These are phyloP conservation scores for Picea sitchensis DNA, from an alignment of 75 land plant species.

Conservation along the genomic window DNA sequence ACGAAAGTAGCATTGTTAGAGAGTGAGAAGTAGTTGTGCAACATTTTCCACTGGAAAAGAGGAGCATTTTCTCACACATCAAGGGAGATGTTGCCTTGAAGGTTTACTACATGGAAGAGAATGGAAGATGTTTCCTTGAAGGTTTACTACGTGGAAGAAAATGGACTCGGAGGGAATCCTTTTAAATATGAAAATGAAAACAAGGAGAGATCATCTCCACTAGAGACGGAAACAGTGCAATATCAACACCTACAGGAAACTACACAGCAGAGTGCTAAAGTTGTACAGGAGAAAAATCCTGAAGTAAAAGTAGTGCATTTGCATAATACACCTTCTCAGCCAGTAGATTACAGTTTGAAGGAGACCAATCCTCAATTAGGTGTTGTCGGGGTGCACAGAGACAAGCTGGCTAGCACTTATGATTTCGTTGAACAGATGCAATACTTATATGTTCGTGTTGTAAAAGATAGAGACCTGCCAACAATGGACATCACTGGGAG, in stretches of 20 bases:
- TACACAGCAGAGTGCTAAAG: too few species aligned
- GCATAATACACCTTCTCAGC: background rate
- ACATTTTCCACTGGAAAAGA: conserved; percentile 12
- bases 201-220: too few species aligned
- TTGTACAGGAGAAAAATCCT: too few species aligned
- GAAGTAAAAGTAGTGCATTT: too few species aligned
- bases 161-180: background rate
- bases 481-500: conserved; percentile 20
- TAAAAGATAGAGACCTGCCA: conserved; percentile 16
- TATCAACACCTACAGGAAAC: too few species aligned
- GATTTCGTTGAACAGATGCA: conserved; percentile 32
- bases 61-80: conserved; percentile 9
- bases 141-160: conserved; percentile 10
- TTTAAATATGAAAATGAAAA: too few species aligned
- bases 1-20: conserved; percentile 8
- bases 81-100: conserved; percentile 21
- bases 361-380: conserved; percentile 19
- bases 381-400: too few species aligned
- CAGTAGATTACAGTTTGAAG: conserved; percentile 19
- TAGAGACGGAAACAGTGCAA: too few species aligned
- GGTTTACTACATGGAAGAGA: conserved; percentile 13
- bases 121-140: conserved; percentile 17
- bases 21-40: conserved; percentile 10
- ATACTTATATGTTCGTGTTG: conserved; percentile 27
- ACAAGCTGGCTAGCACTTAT: conserved; percentile 10